Evolutionary conservation across 352 stramenopile species (phyloP).

Genomic region (Phytopythium ostracodes): DNA sequence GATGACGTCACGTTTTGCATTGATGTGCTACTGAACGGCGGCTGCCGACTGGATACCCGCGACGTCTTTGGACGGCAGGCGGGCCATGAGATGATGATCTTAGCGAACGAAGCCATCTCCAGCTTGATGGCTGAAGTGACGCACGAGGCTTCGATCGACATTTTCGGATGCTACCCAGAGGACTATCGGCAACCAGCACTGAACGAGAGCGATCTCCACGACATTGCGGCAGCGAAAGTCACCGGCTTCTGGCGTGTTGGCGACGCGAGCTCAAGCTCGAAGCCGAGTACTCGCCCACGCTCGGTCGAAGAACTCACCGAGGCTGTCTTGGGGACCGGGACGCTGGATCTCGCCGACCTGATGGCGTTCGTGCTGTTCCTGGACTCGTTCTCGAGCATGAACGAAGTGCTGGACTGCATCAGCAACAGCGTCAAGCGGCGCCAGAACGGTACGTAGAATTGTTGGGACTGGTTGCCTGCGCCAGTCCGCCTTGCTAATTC

Average conservation of each 20-base stretch:
- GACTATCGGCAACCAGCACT: slow-evolving; percentile 40
- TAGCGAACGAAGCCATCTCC: slow-evolving; percentile 28
- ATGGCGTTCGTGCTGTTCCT: slow-evolving; percentile 70
- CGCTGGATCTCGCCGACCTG: slow-evolving; percentile 56
- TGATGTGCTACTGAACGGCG: slow-evolving; percentile 43
- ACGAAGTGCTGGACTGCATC: slow-evolving; percentile 54
- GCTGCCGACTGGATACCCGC: slow-evolving; percentile 38
- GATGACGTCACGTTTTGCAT: slow-evolving; percentile 40
- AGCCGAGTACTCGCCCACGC: slow-evolving; percentile 7
- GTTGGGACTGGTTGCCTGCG: not conserved
- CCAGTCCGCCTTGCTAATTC: not conserved
- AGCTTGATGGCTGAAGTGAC: slow-evolving; percentile 20
- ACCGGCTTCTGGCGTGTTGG: slow-evolving; percentile 17
- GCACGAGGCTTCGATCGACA: slow-evolving; percentile 35
- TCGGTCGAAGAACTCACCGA: slow-evolving; percentile 32
- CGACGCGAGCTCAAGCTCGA: slow-evolving; percentile 1
- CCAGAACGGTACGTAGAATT: slow-evolving; percentile 35
- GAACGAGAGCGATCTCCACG: slow-evolving; percentile 8
- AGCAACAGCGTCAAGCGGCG: slow-evolving; percentile 38
- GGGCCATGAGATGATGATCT: slow-evolving; percentile 44
- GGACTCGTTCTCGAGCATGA: slow-evolving; percentile 61
- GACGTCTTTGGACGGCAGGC: slow-evolving; percentile 69
- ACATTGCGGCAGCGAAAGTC: not conserved
- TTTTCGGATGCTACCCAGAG: slow-evolving; percentile 56
- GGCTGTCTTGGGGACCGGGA: slow-evolving; percentile 24